These are phyloP conservation scores for Yarrowia hollandica DNA, from an alignment of 805 yeast genomes.

Conservation along the genomic window DNA sequence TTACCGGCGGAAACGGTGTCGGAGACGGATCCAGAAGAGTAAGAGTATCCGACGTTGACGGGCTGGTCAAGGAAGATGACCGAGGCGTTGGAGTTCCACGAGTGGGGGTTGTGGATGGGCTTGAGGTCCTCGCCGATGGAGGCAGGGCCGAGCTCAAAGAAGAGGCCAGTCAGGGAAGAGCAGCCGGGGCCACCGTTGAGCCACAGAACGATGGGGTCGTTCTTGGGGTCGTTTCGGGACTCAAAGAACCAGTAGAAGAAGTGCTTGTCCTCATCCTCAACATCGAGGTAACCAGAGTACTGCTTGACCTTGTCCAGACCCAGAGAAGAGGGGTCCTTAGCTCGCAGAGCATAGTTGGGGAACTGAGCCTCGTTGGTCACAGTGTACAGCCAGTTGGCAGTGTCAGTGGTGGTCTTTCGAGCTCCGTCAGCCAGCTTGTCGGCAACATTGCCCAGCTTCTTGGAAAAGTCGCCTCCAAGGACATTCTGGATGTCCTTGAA, in stretches of 20 bases:
- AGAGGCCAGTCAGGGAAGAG: constrained; percentile 85
- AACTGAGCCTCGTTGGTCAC: constrained; percentile 56
- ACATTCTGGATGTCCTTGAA: constrained; percentile 22
- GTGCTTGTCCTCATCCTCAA: constrained; percentile 83
- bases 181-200: constrained; percentile 98
- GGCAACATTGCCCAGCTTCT: constrained; percentile 22
- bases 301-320: constrained; percentile 82
- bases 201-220: constrained; percentile 87
- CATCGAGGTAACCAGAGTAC: constrained; percentile 74
- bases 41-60: constrained; percentile 90
- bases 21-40: constrained; percentile 67
- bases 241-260: constrained; percentile 93
- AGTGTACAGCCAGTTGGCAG: constrained; percentile 35
- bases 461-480: constrained; percentile 19
- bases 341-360: constrained; percentile 57
- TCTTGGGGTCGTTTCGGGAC: constrained; percentile 75
- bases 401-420: neutral
- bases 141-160: constrained; percentile 93
- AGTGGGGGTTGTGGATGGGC: constrained; percentile 76
- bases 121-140: constrained; percentile 66
- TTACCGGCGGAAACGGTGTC: constrained; percentile 81
- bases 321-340: constrained; percentile 61
- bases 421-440: constrained; percentile 2
- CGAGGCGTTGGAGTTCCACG: constrained; percentile 93
- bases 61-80: constrained; percentile 95